Base-by-base conservation (phyloP, 2,329 filamentous ascomycete species). In the Aspergillus sp. region DNA sequence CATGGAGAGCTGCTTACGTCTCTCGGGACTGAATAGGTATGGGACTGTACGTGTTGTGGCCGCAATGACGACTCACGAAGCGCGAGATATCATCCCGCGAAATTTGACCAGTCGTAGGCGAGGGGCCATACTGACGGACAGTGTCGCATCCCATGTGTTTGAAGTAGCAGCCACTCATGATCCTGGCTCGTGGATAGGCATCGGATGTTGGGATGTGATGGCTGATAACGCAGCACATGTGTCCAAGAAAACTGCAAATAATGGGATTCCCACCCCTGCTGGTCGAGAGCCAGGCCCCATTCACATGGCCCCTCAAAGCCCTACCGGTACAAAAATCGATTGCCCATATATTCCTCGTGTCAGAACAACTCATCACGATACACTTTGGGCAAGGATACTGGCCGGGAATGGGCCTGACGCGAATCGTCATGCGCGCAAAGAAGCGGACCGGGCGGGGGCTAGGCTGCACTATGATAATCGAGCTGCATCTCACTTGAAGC, bases 21-120 rank as follows among this genome's bases (percentile, higher is more conserved):
- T 75, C 30, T 58, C 66, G 0, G 65, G 80, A 0, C 74, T 93
- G 45, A 81, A 94, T 46, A 66, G 68, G 16, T 88, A 86, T 52
- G 89, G 89, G 3, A 71, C 79, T 12, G 78, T 93, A 3, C 77
- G 86, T 30, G 80, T 89, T 66, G 68, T 96, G 1, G 53, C 88
- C 24, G 88, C 86, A 78, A 49, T 78, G 3, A 69, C 73, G 1
- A 66, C 78, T 26, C 64, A 72, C 0, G 80, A 85, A 35, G 75
- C 75, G 42, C 48, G 58, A 5, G 40, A 55, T 1, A 44, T 84
- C 1, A 37, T 94, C 5, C 81, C 88, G 0, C 72, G 72, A 32
- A 61, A 64, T 2, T 51, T 82, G 2, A 56, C 64, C 20, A 56
- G 64, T 1, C 72, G 80, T n/a, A 68, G 60, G 26, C 78, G 76